Percentiles rank a stretch among this genome's conserved stretches.
Conservation (phyloP, 768 basidiomycete genomes). For the Favolaschia claudopus region DNA sequence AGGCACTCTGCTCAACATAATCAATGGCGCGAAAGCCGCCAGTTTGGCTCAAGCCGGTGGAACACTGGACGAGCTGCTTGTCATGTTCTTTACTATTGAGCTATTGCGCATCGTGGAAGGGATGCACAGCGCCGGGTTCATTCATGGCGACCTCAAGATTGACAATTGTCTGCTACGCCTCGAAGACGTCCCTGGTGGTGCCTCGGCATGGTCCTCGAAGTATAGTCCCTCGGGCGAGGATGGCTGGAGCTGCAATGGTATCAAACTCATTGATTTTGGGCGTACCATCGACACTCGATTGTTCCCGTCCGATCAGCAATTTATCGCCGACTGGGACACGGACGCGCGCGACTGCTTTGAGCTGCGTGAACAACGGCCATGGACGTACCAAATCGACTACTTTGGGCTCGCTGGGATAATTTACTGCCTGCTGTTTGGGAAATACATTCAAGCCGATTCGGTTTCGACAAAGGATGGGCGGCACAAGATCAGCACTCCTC, state of each 20-base stretch:
- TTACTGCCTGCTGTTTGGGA: conserved; percentile 96
- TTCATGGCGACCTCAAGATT: conserved; percentile 98
- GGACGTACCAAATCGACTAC: conserved; percentile 97
- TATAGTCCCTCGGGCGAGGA: conserved; percentile 82
- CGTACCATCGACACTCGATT: conserved; percentile 86
- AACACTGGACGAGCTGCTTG: conserved; percentile 90
- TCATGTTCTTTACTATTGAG: conserved; percentile 95
- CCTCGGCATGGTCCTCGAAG: conserved; percentile 71
- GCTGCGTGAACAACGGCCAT: conserved; percentile 81
- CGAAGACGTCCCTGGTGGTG: conserved; percentile 78
- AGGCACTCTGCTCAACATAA: conserved; percentile 90
- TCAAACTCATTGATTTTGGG: conserved; percentile 98
- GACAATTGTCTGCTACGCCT: conserved; percentile 97
- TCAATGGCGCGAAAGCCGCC: conserved; percentile 81
- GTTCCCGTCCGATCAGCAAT: conserved; percentile 83
- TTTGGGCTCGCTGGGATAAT: conserved; percentile 94
- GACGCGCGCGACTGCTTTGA: conserved; percentile 94
- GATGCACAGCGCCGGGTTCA: conserved; percentile 83
- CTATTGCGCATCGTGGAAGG: conserved; percentile 83
- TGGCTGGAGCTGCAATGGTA: conserved; percentile 89
- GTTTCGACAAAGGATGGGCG: conserved; percentile 49
- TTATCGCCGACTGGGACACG: conserved; percentile 86
- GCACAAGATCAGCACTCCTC: conserved; percentile 76
- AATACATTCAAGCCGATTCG: conserved; percentile 85
- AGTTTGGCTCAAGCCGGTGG: conserved; percentile 84